Evolutionary conservation across 1,139 yeast genomes (phyloP).

Genomic region (Debaryomyces psychrophilus): DNA sequence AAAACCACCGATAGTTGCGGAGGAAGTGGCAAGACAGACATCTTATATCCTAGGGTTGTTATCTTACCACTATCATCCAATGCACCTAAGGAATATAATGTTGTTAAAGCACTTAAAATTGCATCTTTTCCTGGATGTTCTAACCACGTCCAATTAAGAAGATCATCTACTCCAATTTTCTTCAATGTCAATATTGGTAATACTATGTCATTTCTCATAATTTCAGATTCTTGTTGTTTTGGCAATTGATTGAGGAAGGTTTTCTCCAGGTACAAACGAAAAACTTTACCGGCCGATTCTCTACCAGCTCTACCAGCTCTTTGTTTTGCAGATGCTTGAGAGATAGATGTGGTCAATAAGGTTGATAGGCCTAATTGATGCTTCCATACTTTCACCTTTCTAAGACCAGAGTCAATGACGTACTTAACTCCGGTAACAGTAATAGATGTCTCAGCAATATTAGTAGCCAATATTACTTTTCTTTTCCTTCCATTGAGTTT

Average conservation of each 20-base stretch:
- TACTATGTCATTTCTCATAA: constrained; percentile 80
- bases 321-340: constrained; percentile 93
- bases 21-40: constrained; percentile 87
- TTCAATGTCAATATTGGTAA: constrained; percentile 84
- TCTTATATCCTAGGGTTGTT: constrained; percentile 74
- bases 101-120: constrained; percentile 72
- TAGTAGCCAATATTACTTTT: constrained; percentile 87
- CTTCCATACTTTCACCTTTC: constrained; percentile 94
- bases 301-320: constrained; percentile 99
- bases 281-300: constrained; percentile 88
- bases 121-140: constrained; percentile 87
- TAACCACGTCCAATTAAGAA: constrained; percentile 88
- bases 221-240: constrained; percentile 89
- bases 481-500: constrained; percentile 63
- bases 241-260: constrained; percentile 61
- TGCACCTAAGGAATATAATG: constrained; percentile 79
- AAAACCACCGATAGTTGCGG: constrained; percentile 93
- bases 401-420: constrained; percentile 88
- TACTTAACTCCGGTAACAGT: constrained; percentile 95
- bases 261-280: constrained; percentile 75
- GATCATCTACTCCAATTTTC: constrained; percentile 79
- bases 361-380: constrained; percentile 91
- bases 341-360: constrained; percentile 84
- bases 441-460: constrained; percentile 95
- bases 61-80: constrained; percentile 74